Conservation (phyloP, 768 basidiomycete species). For the Kockovaella imperatae region DNA sequence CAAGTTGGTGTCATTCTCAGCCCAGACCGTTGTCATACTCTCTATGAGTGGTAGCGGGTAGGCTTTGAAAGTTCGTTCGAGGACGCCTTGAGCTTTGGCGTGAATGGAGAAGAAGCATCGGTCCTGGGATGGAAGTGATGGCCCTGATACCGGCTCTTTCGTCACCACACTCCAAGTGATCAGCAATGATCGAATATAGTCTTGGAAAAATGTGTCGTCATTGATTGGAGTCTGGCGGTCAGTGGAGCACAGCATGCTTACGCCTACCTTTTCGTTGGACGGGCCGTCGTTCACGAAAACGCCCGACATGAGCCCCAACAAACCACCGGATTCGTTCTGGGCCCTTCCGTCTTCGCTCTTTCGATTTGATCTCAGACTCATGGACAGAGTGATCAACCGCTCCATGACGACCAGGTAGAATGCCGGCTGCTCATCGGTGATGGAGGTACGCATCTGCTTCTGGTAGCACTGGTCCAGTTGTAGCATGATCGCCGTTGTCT, state of each 20-base stretch:
- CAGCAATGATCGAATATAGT: conserved; percentile 66
- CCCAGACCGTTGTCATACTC: conserved; percentile 74
- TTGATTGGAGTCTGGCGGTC: conserved; percentile 59
- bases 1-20: conserved; percentile 48
- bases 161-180: conserved; percentile 56
- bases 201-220: conserved; percentile 60
- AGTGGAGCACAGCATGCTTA: conserved; percentile 1
- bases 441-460: neutral
- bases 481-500: too few relatives aligned
- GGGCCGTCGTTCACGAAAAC: conserved; percentile 70
- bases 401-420: conserved; percentile 52
- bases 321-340: conserved; percentile 50
- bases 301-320: conserved; percentile 82
- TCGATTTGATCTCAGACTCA: conserved; percentile 46
- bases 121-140: conserved; percentile 3
- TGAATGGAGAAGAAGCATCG: conserved; percentile 62
- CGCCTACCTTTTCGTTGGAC: conserved; percentile 24
- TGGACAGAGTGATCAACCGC: conserved; percentile 56
- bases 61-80: conserved; percentile 78
- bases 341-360: conserved; percentile 37
- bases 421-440: neutral
- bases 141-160: conserved; percentile 17
- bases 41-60: conserved; percentile 76
- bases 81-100: conserved; percentile 62
- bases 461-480: neutral